Base-by-base conservation (phyloP, 768 basidiomycete species). In the Phallus indusiatus region DNA sequence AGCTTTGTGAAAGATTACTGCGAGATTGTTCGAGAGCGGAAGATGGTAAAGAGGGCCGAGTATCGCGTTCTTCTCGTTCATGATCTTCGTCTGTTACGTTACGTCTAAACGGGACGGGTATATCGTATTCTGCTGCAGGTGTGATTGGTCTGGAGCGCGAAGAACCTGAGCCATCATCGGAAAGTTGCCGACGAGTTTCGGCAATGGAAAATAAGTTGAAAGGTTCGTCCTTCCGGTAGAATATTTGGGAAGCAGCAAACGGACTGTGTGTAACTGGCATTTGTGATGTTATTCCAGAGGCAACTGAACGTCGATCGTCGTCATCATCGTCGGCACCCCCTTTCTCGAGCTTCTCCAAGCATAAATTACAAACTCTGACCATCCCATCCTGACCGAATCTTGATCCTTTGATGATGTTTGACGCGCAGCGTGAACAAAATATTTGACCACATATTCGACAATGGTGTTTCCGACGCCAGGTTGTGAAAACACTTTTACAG, bases 401-500 rank as follows among this genome's bases (percentile, higher is more conserved):
- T 12, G 85, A 80, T 16, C 93, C 94, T 64, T 94, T 94, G 71
- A 98, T 94, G 64, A 96, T 88, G 66, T 96, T 95, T 33, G 93
- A 94, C 1, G 96, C 94, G 70, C 96, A 99, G 9, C 93, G 83
- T 34, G 91, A 92, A 71, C 96, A 99, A 69, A 97, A 99, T 69
- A 99, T 94, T 71, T 96, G 94, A 88, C 93, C 93, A 68, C 96
- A 98, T 70, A 98, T 93, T 12, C 96, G 84, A 73, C 96, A 99
- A 69, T 99, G 96, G 66, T 99, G 96, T 70, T 94, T 96, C 63
- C 96, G 76, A 55, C 94, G 75, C 91, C 92, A 97, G 1, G 94
- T 82, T 0, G 92, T 91, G 73, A 99, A 99, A 53, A 89, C 78
- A 63, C 89, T 90, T 71, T 92, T 91, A 75, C 94, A 96, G 70